Evolutionary conservation across 345 rosid species (phyloP).

Genomic region (rapeseed (Brassica napus)): Da-Ae NC_063435.1:3730501-3731000

Average conservation of each 20-base stretch:
- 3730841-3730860: slow-evolving; percentile 64
- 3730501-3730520: neutral
- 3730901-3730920: slow-evolving; percentile 64
- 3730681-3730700: neutral
- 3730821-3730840: slow-evolving; percentile 50
- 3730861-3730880: slow-evolving; percentile 84
- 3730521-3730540: neutral
- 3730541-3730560: neutral
- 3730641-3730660: slow-evolving; percentile 8
- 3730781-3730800: slow-evolving; percentile 28
- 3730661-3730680: neutral
- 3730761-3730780: slow-evolving; percentile 25
- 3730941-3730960: slow-evolving; percentile 59
- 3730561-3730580: neutral
- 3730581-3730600: neutral
- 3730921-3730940: slow-evolving; percentile 40
- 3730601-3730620: neutral
- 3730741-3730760: slow-evolving; percentile 23
- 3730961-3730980: slow-evolving; percentile 68
- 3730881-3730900: slow-evolving; percentile 61
- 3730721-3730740: slow-evolving; percentile 5
- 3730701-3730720: neutral
- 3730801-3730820: slow-evolving; percentile 14
- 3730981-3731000: slow-evolving; percentile 63
- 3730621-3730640: slow-evolving; percentile 5